These are phyloP conservation scores for Globisporangium uncinulatum DNA, from an alignment of 352 stramenopile genomes.

Conservation along the genomic window DNA sequence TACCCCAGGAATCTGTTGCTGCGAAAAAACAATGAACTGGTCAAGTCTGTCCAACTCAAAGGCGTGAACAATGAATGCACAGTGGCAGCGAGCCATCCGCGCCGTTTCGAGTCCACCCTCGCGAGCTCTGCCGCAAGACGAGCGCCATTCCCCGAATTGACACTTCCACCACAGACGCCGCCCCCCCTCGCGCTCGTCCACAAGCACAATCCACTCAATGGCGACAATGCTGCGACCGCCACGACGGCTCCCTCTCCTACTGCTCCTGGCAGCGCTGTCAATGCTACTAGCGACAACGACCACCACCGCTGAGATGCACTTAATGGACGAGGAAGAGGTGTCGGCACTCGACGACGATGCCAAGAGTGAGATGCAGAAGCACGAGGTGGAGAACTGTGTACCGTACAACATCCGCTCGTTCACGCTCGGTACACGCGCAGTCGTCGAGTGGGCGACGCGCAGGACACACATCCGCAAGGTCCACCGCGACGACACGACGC, in stretches of 20 bases:
- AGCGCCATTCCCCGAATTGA: neutral
- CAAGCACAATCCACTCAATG: no score
- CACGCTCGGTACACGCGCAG: constrained; percentile 35
- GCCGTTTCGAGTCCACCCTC: no score
- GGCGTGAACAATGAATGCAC: no score
- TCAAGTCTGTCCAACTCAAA: no score
- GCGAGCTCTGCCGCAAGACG: no score
- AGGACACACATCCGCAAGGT: constrained; percentile 72
- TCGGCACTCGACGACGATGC: constrained; percentile 38
- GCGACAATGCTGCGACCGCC: neutral
- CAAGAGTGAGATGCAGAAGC: constrained; percentile 65
- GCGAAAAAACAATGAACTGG: no score
- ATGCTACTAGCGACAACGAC: neutral
- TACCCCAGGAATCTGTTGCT: no score
- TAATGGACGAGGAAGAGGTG: constrained; percentile 30
- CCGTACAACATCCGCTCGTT: constrained; percentile 76
- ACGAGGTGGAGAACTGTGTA: constrained; percentile 82
- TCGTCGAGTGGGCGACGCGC: constrained; percentile 69
- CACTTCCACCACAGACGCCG: no score
- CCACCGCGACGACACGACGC: constrained; percentile 21
- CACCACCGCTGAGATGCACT: constrained; percentile 19
- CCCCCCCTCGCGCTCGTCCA: no score
- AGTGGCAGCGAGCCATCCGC: no score
- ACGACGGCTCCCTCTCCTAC: neutral
- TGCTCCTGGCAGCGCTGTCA: constrained; percentile 9